Conservation (phyloP, 805 yeast genomes). For the Metschnikowia proteae region DNA sequence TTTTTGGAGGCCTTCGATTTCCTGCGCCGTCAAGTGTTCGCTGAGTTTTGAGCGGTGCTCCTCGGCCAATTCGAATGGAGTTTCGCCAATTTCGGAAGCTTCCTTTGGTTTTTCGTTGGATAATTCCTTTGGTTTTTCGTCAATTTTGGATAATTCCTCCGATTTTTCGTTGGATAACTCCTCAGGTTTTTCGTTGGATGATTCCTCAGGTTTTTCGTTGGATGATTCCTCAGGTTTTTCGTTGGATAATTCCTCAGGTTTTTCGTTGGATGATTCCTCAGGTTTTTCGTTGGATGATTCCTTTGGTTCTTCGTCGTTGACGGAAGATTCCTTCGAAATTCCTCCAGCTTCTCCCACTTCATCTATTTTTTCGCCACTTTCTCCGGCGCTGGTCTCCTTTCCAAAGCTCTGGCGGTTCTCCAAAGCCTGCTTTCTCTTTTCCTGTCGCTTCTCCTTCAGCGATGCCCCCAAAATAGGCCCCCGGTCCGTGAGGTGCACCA, state of each 20-base stretch:
- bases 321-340: neutral
- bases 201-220: neutral
- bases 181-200: too few relatives aligned
- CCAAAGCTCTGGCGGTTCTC: conserved; percentile 9
- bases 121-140: neutral
- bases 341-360: conserved; percentile 19
- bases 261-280: neutral
- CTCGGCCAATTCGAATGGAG: conserved; percentile 42
- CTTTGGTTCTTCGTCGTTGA: too few relatives aligned
- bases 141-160: neutral
- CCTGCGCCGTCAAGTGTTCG: conserved; percentile 56
- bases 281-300: too few relatives aligned
- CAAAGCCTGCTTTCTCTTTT: conserved; percentile 26
- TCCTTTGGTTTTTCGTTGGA: neutral
- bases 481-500: conserved; percentile 69
- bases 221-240: neutral
- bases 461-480: conserved; percentile 53
- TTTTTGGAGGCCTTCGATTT: conserved; percentile 51
- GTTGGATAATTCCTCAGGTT: neutral
- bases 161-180: neutral
- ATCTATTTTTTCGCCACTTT: conserved; percentile 24
- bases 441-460: conserved; percentile 47
- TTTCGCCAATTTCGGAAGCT: conserved; percentile 6
- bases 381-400: conserved; percentile 20
- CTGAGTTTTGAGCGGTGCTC: conserved; percentile 48